Evolutionary conservation across 169 alveolate genomes (phyloP).

Genomic region (Cryptosporidium parvum): DNA sequence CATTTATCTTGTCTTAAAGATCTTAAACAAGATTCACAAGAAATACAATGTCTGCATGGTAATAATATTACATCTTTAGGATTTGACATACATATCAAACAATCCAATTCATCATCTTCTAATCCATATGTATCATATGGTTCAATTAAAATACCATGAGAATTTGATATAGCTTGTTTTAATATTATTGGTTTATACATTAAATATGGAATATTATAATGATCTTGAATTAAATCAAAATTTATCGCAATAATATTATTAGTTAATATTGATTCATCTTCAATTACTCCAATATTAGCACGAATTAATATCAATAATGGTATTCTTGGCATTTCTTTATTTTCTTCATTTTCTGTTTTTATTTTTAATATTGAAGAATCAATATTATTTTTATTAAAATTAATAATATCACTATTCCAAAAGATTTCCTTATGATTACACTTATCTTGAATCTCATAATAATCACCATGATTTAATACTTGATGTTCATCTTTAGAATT

Average conservation of each 20-base stretch:
- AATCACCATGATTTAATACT: background rate
- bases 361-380: background rate
- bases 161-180: constrained; percentile 16
- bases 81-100: constrained; percentile 78
- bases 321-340: background rate
- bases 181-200: constrained; percentile 56
- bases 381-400: background rate
- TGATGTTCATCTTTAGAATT: background rate
- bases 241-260: constrained; percentile 5
- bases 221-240: constrained; percentile 61
- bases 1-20: constrained; percentile 81
- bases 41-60: constrained; percentile 70
- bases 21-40: constrained; percentile 79
- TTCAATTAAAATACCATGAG: constrained; percentile 20
- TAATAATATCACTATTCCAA: background rate
- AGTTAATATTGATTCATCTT: background rate
- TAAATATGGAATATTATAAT: constrained; percentile 35
- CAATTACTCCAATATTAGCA: background rate
- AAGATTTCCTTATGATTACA: background rate
- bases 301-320: constrained; percentile 38
- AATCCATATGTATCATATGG: constrained; percentile 72
- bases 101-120: constrained; percentile 77
- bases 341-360: background rate
- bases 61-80: constrained; percentile 75
- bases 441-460: background rate